phyloP scores from a whole-genome alignment of 179 eudicot genomes.

The Nepenthes alata region DNA sequence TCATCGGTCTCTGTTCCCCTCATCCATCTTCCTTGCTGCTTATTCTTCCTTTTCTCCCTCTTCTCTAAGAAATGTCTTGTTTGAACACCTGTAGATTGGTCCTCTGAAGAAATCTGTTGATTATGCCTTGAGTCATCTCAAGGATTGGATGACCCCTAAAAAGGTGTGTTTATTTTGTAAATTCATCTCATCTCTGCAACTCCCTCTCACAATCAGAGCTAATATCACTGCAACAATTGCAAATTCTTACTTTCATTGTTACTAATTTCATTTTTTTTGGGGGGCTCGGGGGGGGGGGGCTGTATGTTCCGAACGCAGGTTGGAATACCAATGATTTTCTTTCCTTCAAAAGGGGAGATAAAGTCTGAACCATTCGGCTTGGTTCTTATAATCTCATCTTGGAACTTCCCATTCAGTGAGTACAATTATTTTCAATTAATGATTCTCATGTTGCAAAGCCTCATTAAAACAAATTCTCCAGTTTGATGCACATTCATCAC shows the following conservation, averaged over 20 bases:
- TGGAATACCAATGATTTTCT: constrained; percentile 39
- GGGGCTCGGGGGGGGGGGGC: too few species aligned
- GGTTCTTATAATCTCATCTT: constrained; percentile 59
- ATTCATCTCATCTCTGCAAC: background rate
- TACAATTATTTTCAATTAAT: background rate
- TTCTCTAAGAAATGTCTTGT: background rate
- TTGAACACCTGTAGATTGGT: constrained; percentile 41
- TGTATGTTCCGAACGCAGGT: constrained; percentile 28
- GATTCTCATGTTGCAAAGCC: too few species aligned
- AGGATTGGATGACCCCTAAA: constrained; percentile 69
- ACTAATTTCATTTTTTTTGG: background rate
- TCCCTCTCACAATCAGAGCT: background rate
- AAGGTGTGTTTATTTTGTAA: constrained; percentile 27
- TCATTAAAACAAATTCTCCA: too few species aligned
- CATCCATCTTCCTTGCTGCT: too few species aligned
- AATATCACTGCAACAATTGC: background rate
- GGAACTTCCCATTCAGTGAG: constrained; percentile 88
- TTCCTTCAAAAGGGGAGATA: constrained; percentile 59
- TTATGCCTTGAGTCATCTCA: constrained; percentile 35
- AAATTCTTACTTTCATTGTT: background rate
- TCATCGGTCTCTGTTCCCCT: too few species aligned
- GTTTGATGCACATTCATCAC: too few species aligned
- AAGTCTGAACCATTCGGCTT: constrained; percentile 75
- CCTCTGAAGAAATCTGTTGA: constrained; percentile 49
- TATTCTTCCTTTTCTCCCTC: too few species aligned